phyloP scores from a whole-genome alignment of 2,329 filamentous ascomycete genomes.

The Pseudopithomyces maydicus region DNA sequence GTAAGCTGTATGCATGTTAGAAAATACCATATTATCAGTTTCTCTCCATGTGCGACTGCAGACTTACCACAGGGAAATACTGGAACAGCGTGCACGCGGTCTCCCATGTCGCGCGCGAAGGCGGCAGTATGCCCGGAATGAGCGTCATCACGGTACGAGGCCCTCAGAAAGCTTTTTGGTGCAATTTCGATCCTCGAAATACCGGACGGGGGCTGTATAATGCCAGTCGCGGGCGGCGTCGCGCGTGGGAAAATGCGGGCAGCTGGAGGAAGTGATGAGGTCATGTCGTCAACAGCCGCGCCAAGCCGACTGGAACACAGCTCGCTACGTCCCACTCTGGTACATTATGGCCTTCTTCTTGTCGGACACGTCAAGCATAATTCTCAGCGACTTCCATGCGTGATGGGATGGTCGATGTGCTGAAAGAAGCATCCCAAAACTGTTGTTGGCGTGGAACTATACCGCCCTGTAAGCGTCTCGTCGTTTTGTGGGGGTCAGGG shows the following conservation, averaged over 20 bases:
- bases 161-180: neutral
- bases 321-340: neutral
- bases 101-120: constrained; percentile 58
- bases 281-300: constrained; percentile 5
- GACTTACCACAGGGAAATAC: constrained; percentile 56
- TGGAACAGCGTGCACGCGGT: constrained; percentile 51
- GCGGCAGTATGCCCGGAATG: constrained; percentile 52
- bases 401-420: neutral
- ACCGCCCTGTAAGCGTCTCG: neutral
- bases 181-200: neutral
- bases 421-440: neutral
- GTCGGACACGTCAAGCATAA: neutral
- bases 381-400: neutral
- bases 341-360: neutral
- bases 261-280: neutral
- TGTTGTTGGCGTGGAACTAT: neutral
- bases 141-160: constrained; percentile 44
- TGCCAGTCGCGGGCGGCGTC: neutral
- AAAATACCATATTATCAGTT: neutral
- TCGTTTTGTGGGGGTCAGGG: no score
- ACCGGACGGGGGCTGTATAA: neutral
- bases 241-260: neutral
- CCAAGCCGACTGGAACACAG: constrained; percentile 9
- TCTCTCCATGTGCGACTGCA: neutral
- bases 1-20: constrained; percentile 62